Evolutionary conservation across 352 stramenopile genomes (phyloP), one percentile per base, ranked within the genome.

Genomic region (Globisporangium spiculum): DNA sequence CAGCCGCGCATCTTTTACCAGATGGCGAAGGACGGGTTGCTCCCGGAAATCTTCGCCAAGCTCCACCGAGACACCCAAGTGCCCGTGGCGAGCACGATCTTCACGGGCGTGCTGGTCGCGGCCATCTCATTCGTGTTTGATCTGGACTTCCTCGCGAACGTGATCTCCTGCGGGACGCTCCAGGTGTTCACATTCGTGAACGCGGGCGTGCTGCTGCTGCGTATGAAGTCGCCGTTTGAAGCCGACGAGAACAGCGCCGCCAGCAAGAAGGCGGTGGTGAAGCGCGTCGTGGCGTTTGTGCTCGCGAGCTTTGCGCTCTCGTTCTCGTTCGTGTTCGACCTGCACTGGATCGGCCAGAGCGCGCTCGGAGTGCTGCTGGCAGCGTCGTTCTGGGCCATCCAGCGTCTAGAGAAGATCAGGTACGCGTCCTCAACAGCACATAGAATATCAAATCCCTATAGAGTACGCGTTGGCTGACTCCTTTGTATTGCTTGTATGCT

Each of bases 141-240:
- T 30, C 74, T 98, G n/a, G 81, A 93, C 65, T 96, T 94, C 50
- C 78, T 98, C 27, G 91, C 93, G 32, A 97, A 96, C 69, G 81
- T 97, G 26, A 98, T 98, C 76, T 97, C 88, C 20, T 91, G 93
- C 50, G 93, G 91, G 38, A 98, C 88, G 8, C 72, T 97, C 0
- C 85, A 97, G 79, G 93, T 97, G 1, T 98, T 97, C 61, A 97
- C 90, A n/a, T 97, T 97, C 63, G 91, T 97, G 16, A 96, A 97
- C 74, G 89, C 91, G 34, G 93, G 91, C n/a, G 89, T 97, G 18
- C 74, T 97, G 36, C 64, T 97, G 16, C 59, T 97, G 34, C 84
- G 88, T 18, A 89, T 92, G 84, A 83, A 81, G 58, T 68, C 77
- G 12, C 77, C 65, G 54, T 69, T 70, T 26, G 59, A 60, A 54